Base-by-base conservation (phyloP, 257 asterid genomes). In the Leptodermis oblonga region DNA sequence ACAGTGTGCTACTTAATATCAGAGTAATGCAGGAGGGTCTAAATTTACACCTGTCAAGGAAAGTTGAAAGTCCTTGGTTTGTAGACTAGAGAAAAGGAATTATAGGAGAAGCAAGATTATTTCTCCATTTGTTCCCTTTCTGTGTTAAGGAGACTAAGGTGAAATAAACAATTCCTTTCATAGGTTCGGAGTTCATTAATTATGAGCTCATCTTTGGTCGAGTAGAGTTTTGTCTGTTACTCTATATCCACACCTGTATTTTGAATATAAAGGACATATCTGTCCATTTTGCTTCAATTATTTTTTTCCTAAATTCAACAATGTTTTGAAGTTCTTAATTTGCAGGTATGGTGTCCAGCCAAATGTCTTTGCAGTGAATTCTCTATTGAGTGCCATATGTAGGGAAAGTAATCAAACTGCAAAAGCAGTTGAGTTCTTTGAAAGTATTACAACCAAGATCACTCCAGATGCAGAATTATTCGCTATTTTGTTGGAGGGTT, bases 401-500 rank as follows among this genome's bases (percentile, higher is more conserved):
- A n/a, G n/a, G n/a, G n/a, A n/a, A n/a, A n/a, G n/a, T n/a, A n/a
- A n/a, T n/a, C n/a, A n/a, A n/a, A n/a, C 90, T 61, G 54, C 30
- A 20, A 84, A 76, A 74, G 95, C 90, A 3, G 73, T 79, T 37
- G 87, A 78, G 73, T 84, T 86, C 81, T 83, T 89, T 65, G 88
- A 86, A 68, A 77, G 73, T 67, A 74, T 84, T 69, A 88, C 86
- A 77, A 56, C 74, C 18, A 88, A 68, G 51, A 83, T 84, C 54
- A 48, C 78, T 30, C 90, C 92, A 2, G 95, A 88, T 80, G 86
- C 84, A 8, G 90, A 88, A 66, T 76, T 90, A 34, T 88, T 71
- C 48, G 88, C 95, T 20, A 86, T 88, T 70, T 71, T 88, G 66
- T 80, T 88, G 76, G 95, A 88, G 79, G 92, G 88, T 20, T 86